phyloP scores from a whole-genome alignment of 1,284 basidiomycete species.

The Macrocystidia cucumis region DNA sequence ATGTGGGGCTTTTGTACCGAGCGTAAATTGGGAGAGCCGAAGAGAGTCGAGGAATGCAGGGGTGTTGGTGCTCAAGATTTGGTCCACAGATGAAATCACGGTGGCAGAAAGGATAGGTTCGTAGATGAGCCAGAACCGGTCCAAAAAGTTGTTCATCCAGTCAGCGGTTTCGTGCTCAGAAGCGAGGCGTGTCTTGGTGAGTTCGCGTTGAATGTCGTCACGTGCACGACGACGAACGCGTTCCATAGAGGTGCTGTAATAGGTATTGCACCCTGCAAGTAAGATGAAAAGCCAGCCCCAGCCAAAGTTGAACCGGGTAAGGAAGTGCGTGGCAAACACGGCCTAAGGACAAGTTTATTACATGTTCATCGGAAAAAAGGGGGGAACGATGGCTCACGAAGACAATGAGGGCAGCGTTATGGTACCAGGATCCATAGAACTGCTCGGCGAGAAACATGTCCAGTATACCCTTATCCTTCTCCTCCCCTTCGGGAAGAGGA shows the following conservation, averaged over 20 bases:
- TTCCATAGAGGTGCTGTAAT: constrained; percentile 84
- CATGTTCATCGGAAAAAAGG: constrained; percentile 7
- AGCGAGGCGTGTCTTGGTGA: constrained; percentile 84
- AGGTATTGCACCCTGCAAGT: constrained; percentile 78
- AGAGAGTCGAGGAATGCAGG: constrained; percentile 91
- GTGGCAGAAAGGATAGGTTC: constrained; percentile 89
- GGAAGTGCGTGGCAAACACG: constrained; percentile 78
- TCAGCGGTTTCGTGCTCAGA: constrained; percentile 87
- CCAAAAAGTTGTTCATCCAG: constrained; percentile 92
- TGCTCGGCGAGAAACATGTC: constrained; percentile 67
- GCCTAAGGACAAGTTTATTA: constrained; percentile 36
- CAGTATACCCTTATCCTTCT: constrained; percentile 57
- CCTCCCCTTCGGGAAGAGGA: constrained; percentile 46
- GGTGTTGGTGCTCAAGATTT: constrained; percentile 77
- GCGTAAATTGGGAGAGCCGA: constrained; percentile 82
- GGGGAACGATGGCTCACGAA: constrained; percentile 44
- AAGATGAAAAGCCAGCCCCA: constrained; percentile 88
- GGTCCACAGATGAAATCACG: constrained; percentile 84
- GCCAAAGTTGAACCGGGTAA: constrained; percentile 81
- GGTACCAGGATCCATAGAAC: constrained; percentile 87
- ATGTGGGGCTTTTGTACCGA: constrained; percentile 89
- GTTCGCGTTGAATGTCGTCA: constrained; percentile 94
- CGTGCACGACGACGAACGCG: constrained; percentile 77
- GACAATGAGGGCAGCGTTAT: constrained; percentile 74
- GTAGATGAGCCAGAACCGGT: constrained; percentile 92